Base-by-base conservation (phyloP, 805 yeast genomes). In the Hyphopichia homilentoma region DNA sequence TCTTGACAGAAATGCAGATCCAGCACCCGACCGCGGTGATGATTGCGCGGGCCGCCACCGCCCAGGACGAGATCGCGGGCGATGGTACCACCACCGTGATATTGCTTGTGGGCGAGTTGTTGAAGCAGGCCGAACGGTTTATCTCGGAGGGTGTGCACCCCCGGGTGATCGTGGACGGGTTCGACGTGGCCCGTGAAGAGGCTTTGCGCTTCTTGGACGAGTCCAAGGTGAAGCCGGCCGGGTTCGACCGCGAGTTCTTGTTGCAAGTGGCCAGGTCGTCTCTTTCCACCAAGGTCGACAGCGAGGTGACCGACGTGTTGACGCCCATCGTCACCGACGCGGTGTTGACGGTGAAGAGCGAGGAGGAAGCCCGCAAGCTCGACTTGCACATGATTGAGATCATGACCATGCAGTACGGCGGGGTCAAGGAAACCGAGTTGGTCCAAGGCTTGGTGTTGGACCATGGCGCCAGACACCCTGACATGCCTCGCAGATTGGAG, bases 401-500 rank as follows among this genome's bases (percentile, higher is more conserved):
- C 53, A 93, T 93, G 94, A 81, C 93, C 45, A 94, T 93, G 97
- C 96, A 93, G 74, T 90, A 84, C 53, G 84, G 86, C 45, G 74
- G 82, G 23, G 86, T 93, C 21, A 76, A 80, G 40, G 93, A 89
- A 35, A 89, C 97, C 13, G 71, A 73, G 50, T 77, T 93, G 38
- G 70, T 93, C 43, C 79, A 75, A 48, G 98, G 98, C 28, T 74
- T 93, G 46, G 98, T 93, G 22, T 72, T 93, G 44, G 98, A 93
- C 59, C 98, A 93, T 58, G 98, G 98, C 45, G 97, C 96, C 12
- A 79, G 98, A 58, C 98, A 93, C 69, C 98, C 98, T 28, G 98
- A 93, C 61, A 93, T 93, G 98, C 98, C 98, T 38, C 84, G 80
- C 44, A 65, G 79, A 34, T 81, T 93, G 13, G 75, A 77, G 43